Conservation (phyloP, 1,139 yeast species). For the Scheffersomyces cryptocercus region DNA sequence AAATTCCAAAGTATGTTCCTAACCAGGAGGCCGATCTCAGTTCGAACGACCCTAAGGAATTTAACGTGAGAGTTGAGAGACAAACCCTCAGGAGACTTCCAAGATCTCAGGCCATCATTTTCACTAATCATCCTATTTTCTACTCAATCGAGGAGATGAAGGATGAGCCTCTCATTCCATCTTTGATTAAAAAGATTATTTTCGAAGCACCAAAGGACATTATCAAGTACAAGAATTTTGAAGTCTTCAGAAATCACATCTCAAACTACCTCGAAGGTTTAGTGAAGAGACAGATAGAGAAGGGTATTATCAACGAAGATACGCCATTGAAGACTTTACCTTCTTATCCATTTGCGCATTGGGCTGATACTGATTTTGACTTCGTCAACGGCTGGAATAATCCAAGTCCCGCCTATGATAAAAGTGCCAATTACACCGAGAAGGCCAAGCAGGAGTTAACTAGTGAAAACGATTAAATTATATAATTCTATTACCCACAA, state of each 20-base stretch:
- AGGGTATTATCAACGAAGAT: slow-evolving; percentile 55
- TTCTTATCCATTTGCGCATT: slow-evolving; percentile 61
- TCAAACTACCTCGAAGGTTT: slow-evolving; percentile 56
- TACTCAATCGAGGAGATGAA: slow-evolving; percentile 75
- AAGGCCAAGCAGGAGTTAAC: slow-evolving; percentile 20
- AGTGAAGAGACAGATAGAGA: slow-evolving; percentile 56
- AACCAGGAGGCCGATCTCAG: slow-evolving; percentile 30
- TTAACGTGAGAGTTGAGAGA: slow-evolving; percentile 61
- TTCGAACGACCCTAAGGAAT: slow-evolving; percentile 43
- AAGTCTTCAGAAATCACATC: slow-evolving; percentile 57
- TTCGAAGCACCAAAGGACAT: slow-evolving; percentile 69
- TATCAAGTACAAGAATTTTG: slow-evolving; percentile 62
- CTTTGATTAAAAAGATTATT: slow-evolving; percentile 59
- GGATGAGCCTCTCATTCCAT: slow-evolving; percentile 74
- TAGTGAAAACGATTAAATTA: slow-evolving; percentile 17
- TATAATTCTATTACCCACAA: neutral
- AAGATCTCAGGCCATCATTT: slow-evolving; percentile 47
- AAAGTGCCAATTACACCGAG: slow-evolving; percentile 21
- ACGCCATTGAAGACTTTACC: slow-evolving; percentile 62
- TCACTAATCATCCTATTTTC: slow-evolving; percentile 68
- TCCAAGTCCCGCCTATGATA: slow-evolving; percentile 31
- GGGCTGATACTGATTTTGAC: slow-evolving; percentile 45
- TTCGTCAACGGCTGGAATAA: slow-evolving; percentile 46
- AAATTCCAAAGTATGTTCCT: slow-evolving; percentile 37
- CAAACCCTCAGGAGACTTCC: slow-evolving; percentile 54